These are phyloP conservation scores for Paramecium octaurelia DNA, from an alignment of 73 alveolate species.

Conservation along the genomic window DNA sequence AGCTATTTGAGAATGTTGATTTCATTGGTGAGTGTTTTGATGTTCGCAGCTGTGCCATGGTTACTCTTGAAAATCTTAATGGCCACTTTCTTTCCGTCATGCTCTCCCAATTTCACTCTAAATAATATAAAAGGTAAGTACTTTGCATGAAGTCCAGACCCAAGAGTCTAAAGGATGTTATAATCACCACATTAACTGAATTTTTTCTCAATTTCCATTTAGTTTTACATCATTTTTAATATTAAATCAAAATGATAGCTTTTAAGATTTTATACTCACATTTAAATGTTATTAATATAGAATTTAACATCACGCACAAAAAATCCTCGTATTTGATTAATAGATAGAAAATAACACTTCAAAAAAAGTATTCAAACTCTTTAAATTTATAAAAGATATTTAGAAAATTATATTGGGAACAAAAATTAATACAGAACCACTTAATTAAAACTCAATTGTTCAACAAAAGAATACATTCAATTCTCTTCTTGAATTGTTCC, in stretches of 20 bases:
- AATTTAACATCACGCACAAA: background rate
- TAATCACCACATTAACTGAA: background rate
- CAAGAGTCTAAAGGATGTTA: background rate
- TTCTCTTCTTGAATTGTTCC: too few species aligned
- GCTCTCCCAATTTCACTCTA: background rate
- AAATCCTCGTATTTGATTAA: background rate
- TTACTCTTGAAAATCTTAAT: slow-evolving; percentile 41
- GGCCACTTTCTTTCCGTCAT: background rate
- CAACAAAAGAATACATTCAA: background rate
- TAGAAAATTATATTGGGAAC: too few species aligned
- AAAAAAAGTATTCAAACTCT: background rate
- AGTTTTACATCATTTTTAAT: background rate
- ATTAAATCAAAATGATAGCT: background rate
- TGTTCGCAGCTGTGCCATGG: slow-evolving; percentile 21
- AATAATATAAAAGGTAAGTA: background rate
- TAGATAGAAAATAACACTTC: background rate
- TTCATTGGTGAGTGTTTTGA: slow-evolving; percentile 58
- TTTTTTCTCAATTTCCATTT: slow-evolving; percentile 28
- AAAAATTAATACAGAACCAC: too few species aligned
- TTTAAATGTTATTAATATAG: background rate
- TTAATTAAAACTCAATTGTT: too few species aligned
- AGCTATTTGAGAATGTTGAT: slow-evolving; percentile 38
- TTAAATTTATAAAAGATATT: background rate
- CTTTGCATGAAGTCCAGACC: slow-evolving; percentile 58
- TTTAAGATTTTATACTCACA: background rate